A percentile compares a stretch with the other conserved stretches of the same genome.
These are phyloP conservation scores for Xylariales sp. DNA, from an alignment of 2,329 filamentous ascomycete species.

Conservation along the genomic window DNA sequence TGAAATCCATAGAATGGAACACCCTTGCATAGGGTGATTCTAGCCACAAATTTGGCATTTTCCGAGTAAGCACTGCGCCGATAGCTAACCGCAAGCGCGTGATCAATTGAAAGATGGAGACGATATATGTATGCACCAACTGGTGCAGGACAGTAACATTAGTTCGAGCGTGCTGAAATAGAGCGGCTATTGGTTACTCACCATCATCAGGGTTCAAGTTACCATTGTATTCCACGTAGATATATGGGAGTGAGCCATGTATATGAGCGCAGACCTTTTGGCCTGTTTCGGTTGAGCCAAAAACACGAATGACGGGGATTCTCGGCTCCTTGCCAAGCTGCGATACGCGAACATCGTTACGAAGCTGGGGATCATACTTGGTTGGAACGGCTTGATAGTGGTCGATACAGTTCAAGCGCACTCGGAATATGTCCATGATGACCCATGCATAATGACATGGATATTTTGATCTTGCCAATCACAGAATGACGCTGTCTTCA, in stretches of 20 bases:
- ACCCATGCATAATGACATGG: conserved; percentile 11
- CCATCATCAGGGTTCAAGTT: conserved; percentile 62
- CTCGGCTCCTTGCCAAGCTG: conserved; percentile 61
- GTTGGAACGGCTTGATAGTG: conserved; percentile 82
- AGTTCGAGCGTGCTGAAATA: neutral
- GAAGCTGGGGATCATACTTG: conserved; percentile 74
- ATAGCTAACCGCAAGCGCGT: conserved; percentile 82
- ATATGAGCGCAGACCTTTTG: conserved; percentile 96
- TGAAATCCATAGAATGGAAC: conserved; percentile 95
- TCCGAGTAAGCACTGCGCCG: conserved; percentile 68
- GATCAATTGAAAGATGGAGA: conserved; percentile 84
- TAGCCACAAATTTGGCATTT: conserved; percentile 70
- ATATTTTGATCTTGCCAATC: too few species aligned
- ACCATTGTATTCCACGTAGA: conserved; percentile 85
- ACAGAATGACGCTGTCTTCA: too few species aligned
- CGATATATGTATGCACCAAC: conserved; percentile 73
- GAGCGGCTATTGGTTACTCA: conserved; percentile 32
- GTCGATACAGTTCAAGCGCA: conserved; percentile 94
- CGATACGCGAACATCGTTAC: conserved; percentile 56
- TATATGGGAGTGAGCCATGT: conserved; percentile 91
- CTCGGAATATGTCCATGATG: conserved; percentile 69
- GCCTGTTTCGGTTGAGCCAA: conserved; percentile 88
- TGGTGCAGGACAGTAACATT: conserved; percentile 22
- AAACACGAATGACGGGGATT: conserved; percentile 83
- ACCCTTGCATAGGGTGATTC: conserved; percentile 88